Evolutionary conservation across 495 filamentous ascomycete species (phyloP).

Genomic region (Barbatosphaeria neglecta): DNA sequence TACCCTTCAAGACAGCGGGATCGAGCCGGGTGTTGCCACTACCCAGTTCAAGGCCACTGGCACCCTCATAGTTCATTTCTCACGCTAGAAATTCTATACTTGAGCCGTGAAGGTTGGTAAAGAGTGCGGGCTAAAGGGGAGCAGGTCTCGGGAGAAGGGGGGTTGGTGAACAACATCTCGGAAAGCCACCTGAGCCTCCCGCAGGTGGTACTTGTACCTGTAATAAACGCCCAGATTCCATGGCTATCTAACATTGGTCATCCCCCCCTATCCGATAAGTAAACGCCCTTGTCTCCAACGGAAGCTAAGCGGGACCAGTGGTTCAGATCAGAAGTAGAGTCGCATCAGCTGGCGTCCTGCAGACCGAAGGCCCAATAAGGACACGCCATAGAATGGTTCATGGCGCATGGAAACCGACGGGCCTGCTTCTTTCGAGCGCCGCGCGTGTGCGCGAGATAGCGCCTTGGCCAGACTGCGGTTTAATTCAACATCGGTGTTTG

Average conservation of each 20-base stretch:
- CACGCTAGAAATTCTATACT: neutral
- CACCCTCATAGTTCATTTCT: slow-evolving; percentile 8
- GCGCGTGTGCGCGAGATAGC: neutral
- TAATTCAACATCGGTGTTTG: neutral
- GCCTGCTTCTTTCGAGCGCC: neutral
- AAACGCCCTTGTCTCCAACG: neutral
- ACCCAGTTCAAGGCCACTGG: slow-evolving; percentile 9
- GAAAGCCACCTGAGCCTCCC: neutral
- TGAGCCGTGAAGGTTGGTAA: neutral
- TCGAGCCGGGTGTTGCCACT: slow-evolving; percentile 9
- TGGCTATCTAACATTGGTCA: neutral
- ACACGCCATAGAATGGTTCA: neutral
- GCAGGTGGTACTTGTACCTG: neutral
- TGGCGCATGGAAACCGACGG: neutral
- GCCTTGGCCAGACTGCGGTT: neutral
- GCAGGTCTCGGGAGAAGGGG: neutral
- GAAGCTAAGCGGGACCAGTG: neutral
- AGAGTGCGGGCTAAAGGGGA: neutral
- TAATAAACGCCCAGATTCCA: neutral
- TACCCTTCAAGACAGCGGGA: slow-evolving; percentile 4
- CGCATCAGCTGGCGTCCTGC: neutral
- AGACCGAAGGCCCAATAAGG: neutral
- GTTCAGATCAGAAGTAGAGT: neutral
- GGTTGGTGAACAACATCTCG: neutral
- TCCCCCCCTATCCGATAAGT: neutral